phyloP scores from a whole-genome alignment of 2,329 filamentous ascomycete genomes.

The Daldinia sp. region DNA sequence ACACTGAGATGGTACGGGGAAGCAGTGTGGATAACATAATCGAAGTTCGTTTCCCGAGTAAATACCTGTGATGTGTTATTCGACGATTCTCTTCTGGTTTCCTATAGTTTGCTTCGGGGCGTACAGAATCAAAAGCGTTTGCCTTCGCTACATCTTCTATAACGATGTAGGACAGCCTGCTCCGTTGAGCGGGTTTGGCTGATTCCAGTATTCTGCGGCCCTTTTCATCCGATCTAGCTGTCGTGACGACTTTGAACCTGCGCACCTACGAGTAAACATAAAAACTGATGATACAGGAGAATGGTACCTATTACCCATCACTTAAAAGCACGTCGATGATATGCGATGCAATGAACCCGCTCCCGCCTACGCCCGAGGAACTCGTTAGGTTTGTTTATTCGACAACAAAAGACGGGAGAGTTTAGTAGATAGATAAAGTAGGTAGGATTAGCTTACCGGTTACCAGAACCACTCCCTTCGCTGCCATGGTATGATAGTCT shows the following conservation, averaged over 20 bases:
- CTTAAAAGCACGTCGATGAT: constrained; percentile 58
- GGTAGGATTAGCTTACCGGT: constrained; percentile 38
- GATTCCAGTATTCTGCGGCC: constrained; percentile 54
- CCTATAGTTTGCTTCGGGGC: background rate
- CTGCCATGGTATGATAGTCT: background rate
- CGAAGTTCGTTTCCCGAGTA: constrained; percentile 63
- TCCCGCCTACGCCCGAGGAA: constrained; percentile 51
- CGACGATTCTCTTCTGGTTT: background rate
- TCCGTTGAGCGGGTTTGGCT: constrained; percentile 53
- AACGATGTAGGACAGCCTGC: constrained; percentile 56
- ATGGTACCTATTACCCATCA: constrained; percentile 47
- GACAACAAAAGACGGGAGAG: background rate
- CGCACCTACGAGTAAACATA: constrained; percentile 50
- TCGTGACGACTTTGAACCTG: constrained; percentile 55
- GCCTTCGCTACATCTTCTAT: constrained; percentile 76
- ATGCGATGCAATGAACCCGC: constrained; percentile 64
- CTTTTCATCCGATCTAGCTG: constrained; percentile 58
- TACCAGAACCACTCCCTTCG: constrained; percentile 40
- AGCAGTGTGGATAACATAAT: constrained; percentile 78
- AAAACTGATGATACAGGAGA: constrained; percentile 41
- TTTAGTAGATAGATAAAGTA: background rate
- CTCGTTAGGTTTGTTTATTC: background rate
- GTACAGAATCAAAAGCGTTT: constrained; percentile 71
- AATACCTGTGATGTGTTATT: constrained; percentile 44
- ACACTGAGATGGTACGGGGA: constrained; percentile 77